phyloP scores from a whole-genome alignment of 129 eudicot genomes.

The Artemisia annua region DNA sequence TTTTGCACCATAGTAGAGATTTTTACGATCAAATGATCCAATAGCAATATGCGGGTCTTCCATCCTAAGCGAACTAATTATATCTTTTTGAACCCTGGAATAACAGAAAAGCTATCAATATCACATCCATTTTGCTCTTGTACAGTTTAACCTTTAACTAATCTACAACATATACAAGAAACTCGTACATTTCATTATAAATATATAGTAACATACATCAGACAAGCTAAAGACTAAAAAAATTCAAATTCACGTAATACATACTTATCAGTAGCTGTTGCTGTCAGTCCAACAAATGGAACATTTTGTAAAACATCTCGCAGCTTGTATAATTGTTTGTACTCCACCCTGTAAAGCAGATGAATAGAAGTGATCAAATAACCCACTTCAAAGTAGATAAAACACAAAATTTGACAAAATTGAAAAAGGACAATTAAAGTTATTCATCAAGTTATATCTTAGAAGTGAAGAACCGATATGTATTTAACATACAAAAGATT shows the following conservation, averaged over 20 bases:
- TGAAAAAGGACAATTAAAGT: neutral
- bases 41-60: conserved; percentile 61
- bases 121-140: conserved; percentile 10
- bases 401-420: neutral
- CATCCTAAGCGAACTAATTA: conserved; percentile 60
- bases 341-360: conserved; percentile 69
- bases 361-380: conserved; percentile 12
- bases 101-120: conserved; percentile 10
- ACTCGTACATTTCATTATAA: neutral
- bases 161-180: neutral
- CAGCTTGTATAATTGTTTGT: conserved; percentile 73
- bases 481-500: too few relatives aligned
- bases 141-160: neutral
- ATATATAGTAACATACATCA: neutral
- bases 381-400: too few relatives aligned
- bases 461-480: neutral
- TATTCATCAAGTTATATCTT: neutral
- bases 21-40: conserved; percentile 91
- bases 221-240: conserved; percentile 13
- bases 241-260: conserved; percentile 24
- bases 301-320: conserved; percentile 62
- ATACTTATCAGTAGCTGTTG: conserved; percentile 94
- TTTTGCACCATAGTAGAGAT: conserved; percentile 83
- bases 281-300: conserved; percentile 90
- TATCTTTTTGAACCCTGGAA: conserved; percentile 77